Conservation (phyloP, 805 yeast species). For the Candida loeiensis region DNA sequence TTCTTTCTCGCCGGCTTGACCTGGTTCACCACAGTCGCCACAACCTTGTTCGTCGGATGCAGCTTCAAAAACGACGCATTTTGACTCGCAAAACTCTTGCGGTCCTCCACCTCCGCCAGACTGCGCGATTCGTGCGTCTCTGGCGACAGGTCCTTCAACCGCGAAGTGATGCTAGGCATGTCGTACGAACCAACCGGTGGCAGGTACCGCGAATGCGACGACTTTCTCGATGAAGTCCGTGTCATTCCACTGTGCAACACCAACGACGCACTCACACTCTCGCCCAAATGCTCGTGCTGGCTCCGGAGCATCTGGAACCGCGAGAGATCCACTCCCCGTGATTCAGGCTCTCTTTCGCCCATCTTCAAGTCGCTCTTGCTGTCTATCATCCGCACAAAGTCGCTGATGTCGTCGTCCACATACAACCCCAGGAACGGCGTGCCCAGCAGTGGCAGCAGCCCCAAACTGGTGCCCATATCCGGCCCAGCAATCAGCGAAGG, state of each 20-base stretch:
- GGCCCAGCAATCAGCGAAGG: slow-evolving; percentile 17
- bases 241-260: slow-evolving; percentile 24
- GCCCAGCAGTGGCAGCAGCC: slow-evolving; percentile 29
- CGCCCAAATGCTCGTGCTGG: slow-evolving; percentile 54
- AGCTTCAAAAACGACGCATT: slow-evolving; percentile 19
- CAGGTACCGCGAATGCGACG: slow-evolving; percentile 34
- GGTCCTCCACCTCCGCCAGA: slow-evolving; percentile 3
- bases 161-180: slow-evolving; percentile 32
- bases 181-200: slow-evolving; percentile 28
- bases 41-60: slow-evolving; percentile 14
- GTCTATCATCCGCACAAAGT: slow-evolving; percentile 70
- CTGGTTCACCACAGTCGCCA: slow-evolving; percentile 19
- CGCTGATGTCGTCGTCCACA: slow-evolving; percentile 58
- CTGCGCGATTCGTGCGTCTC: slow-evolving; percentile 3
- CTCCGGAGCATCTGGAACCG: slow-evolving; percentile 50
- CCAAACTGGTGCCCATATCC: slow-evolving; percentile 32
- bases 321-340: slow-evolving; percentile 36
- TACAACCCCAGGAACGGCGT: slow-evolving; percentile 42
- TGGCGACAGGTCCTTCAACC: slow-evolving; percentile 24
- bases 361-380: slow-evolving; percentile 51
- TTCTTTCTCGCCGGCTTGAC: no score
- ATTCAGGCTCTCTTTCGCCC: slow-evolving; percentile 6
- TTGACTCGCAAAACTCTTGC: slow-evolving; percentile 9
- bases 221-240: slow-evolving; percentile 25
- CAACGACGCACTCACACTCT: slow-evolving; percentile 52